Conservation (phyloP, 208 protist genomes). For the Leishmania guyanensis region DNA sequence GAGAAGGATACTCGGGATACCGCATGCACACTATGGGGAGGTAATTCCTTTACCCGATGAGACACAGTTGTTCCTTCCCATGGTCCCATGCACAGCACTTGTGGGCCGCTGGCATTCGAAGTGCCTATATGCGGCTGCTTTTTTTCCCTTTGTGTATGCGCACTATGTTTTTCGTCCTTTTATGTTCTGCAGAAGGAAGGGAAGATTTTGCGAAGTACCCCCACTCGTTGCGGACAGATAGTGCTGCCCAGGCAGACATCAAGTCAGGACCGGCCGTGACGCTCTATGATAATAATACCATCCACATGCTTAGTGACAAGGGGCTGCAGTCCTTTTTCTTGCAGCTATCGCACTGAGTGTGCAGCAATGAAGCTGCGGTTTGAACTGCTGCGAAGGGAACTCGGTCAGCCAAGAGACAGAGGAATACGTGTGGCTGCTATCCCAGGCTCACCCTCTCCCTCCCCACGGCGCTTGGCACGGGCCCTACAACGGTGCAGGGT, state of each 20-base stretch:
- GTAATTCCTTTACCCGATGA: background rate
- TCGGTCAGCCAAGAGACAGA: too few species aligned
- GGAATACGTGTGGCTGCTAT: background rate
- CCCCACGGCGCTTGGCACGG: background rate
- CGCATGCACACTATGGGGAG: background rate
- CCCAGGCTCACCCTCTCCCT: background rate
- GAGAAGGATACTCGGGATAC: background rate
- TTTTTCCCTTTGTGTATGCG: background rate
- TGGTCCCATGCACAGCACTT: background rate
- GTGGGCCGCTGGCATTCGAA: background rate
- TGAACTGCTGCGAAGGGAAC: background rate
- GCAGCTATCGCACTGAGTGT: background rate
- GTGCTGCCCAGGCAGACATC: background rate
- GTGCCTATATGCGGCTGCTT: background rate
- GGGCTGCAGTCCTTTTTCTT: background rate
- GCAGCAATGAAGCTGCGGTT: background rate
- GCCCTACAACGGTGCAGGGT: background rate
- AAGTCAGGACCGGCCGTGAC: background rate
- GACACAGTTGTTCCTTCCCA: background rate
- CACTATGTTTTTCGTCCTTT: background rate
- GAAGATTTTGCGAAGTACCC: background rate
- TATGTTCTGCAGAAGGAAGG: background rate
- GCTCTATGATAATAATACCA: background rate
- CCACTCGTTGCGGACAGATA: background rate
- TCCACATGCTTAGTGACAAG: background rate